Conservation (phyloP, 352 stramenopile species). For the Phytophthora crassamura region DNA sequence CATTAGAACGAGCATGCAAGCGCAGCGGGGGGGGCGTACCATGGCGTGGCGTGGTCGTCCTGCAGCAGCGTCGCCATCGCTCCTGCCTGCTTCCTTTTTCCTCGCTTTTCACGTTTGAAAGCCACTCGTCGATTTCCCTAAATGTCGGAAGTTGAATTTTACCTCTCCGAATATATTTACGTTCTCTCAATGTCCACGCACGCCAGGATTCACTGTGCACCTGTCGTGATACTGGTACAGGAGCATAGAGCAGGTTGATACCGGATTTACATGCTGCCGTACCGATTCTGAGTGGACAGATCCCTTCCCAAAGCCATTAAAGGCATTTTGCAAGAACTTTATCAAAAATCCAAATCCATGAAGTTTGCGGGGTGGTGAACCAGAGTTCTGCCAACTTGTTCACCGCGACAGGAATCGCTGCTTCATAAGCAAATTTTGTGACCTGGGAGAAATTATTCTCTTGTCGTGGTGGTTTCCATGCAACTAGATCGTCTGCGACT, state of each 20-base stretch:
- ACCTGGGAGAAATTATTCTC: too few relatives aligned
- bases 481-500: too few relatives aligned
- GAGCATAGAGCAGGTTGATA: slow-evolving; percentile 1
- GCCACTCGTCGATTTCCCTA: background rate
- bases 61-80: background rate
- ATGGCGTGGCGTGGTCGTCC: background rate
- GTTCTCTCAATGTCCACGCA: background rate
- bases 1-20: background rate
- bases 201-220: slow-evolving; percentile 2
- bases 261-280: background rate
- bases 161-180: background rate
- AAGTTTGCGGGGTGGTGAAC: too few relatives aligned
- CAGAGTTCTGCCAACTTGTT: too few relatives aligned
- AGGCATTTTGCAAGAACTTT: too few relatives aligned
- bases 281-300: background rate
- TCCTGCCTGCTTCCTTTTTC: background rate
- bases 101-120: background rate
- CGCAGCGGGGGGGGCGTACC: background rate
- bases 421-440: too few relatives aligned
- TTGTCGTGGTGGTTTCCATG: too few relatives aligned
- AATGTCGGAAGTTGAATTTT: background rate
- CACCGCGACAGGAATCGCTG: too few relatives aligned
- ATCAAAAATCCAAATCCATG: too few relatives aligned
- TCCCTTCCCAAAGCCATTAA: too few relatives aligned
- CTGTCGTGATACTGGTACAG: slow-evolving; percentile 2